Percentiles rank a stretch among this genome's conserved stretches.
These are phyloP conservation scores for Monosporozyma aerobia DNA, from an alignment of 805 yeast species.

Conservation along the genomic window DNA sequence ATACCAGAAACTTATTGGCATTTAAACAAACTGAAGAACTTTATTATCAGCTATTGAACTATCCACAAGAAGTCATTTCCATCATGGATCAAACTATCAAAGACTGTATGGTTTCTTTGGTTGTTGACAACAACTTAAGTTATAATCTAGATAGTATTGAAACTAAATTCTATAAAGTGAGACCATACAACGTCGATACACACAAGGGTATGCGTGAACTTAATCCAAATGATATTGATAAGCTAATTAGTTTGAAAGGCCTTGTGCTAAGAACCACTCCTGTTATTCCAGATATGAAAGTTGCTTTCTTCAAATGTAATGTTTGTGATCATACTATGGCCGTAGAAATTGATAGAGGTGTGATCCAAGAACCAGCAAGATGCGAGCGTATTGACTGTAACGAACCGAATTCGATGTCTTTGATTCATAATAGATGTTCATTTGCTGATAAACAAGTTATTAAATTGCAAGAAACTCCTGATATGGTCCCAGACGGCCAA, in stretches of 20 bases:
- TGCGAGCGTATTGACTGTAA: slow-evolving; percentile 89
- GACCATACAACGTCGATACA: slow-evolving; percentile 77
- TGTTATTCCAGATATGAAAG: slow-evolving; percentile 95
- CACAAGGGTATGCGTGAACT: slow-evolving; percentile 80
- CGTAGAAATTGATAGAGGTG: slow-evolving; percentile 90
- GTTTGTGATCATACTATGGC: slow-evolving; percentile 90
- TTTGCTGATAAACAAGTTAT: slow-evolving; percentile 95
- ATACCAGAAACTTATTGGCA: slow-evolving; percentile 68
- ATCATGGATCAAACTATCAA: slow-evolving; percentile 95
- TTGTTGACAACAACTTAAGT: slow-evolving; percentile 48
- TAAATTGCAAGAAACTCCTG: slow-evolving; percentile 92
- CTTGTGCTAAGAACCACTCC: slow-evolving; percentile 81
- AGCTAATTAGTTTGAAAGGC: slow-evolving; percentile 84
- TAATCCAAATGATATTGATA: slow-evolving; percentile 91
- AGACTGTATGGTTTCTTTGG: slow-evolving; percentile 74
- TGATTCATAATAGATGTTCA: slow-evolving; percentile 84
- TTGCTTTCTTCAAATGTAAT: slow-evolving; percentile 89
- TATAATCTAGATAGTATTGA: slow-evolving; percentile 57
- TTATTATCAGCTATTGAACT: slow-evolving; percentile 77
- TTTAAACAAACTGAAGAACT: slow-evolving; percentile 68
- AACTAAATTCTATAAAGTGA: slow-evolving; percentile 70
- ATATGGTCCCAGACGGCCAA: slow-evolving; percentile 94
- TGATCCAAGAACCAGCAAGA: slow-evolving; percentile 82
- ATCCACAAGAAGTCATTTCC: slow-evolving; percentile 95
- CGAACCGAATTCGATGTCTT: slow-evolving; percentile 75